Percentiles rank a stretch among this genome's conserved stretches.
phyloP scores from a whole-genome alignment of 2,329 filamentous ascomycete genomes.

The Phoma sp. region DNA sequence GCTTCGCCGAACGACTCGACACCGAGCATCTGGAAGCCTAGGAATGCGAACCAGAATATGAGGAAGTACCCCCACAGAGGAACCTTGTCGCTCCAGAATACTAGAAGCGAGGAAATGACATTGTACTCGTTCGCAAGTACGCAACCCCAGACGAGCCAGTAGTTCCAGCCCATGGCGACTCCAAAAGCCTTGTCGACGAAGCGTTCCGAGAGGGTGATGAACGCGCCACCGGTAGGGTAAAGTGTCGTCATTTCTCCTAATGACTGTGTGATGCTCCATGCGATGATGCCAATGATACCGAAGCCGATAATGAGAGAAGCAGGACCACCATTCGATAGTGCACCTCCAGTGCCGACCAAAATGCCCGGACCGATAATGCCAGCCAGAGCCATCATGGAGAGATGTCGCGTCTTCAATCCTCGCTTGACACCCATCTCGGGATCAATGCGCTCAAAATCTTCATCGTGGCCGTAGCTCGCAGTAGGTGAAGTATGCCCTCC shows the following conservation, averaged over 20 bases:
- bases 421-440: constrained; percentile 71
- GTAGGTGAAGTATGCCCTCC: constrained; percentile 26
- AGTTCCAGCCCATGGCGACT: constrained; percentile 42
- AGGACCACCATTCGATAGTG: constrained; percentile 71
- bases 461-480: constrained; percentile 27
- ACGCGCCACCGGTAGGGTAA: constrained; percentile 73
- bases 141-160: constrained; percentile 65
- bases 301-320: constrained; percentile 77
- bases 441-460: constrained; percentile 53
- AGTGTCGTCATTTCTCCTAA: constrained; percentile 77
- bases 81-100: constrained; percentile 66
- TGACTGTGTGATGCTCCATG: constrained; percentile 72
- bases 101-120: constrained; percentile 69
- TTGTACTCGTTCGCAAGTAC: constrained; percentile 76
- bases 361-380: constrained; percentile 72
- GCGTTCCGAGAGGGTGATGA: constrained; percentile 72
- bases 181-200: constrained; percentile 51
- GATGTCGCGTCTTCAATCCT: constrained; percentile 70
- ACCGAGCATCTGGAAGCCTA: constrained; percentile 50
- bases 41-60: constrained; percentile 51
- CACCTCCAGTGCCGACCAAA: constrained; percentile 73
- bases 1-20: constrained; percentile 52
- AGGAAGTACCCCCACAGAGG: constrained; percentile 51
- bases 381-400: constrained; percentile 62
- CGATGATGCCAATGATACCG: constrained; percentile 73